phyloP scores from a whole-genome alignment of 1,284 basidiomycete species.

The Melampsora larici-populina region DNA sequence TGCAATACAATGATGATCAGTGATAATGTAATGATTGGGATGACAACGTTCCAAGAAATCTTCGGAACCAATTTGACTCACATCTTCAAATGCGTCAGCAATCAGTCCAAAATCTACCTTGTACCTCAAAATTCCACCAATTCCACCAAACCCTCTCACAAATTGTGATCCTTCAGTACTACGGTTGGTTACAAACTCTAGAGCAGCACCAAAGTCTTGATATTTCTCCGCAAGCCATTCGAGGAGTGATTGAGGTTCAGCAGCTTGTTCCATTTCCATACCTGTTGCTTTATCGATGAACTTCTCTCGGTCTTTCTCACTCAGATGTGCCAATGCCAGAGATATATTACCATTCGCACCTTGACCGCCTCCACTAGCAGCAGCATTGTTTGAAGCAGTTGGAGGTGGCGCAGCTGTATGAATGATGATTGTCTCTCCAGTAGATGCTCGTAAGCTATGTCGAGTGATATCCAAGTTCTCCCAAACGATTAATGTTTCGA shows the following conservation, averaged over 20 bases:
- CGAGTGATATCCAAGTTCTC: conserved; percentile 89
- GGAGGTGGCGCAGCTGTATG: conserved; percentile 57
- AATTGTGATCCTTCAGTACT: conserved; percentile 99
- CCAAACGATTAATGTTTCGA: conserved; percentile 97
- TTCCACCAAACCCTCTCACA: conserved; percentile 97
- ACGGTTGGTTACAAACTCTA: conserved; percentile 65
- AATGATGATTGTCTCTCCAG: conserved; percentile 78
- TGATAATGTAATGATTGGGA: neutral
- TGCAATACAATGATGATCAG: neutral
- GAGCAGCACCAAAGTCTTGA: conserved; percentile 90
- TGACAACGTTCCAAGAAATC: too few species aligned
- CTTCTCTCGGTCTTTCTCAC: conserved; percentile 81
- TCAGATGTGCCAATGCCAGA: conserved; percentile 48
- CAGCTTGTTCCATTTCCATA: conserved; percentile 84
- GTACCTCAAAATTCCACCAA: conserved; percentile 90
- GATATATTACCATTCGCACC: conserved; percentile 44
- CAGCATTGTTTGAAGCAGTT: conserved; percentile 60
- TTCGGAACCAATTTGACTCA: conserved; percentile 1
- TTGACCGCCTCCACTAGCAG: conserved; percentile 38
- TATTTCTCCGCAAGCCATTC: conserved; percentile 99
- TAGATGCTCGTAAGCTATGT: conserved; percentile 80
- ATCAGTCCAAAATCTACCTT: conserved; percentile 83
- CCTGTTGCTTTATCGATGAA: conserved; percentile 94
- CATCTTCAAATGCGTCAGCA: conserved; percentile 50
- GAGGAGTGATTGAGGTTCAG: conserved; percentile 75